phyloP scores from a whole-genome alignment of 2,329 filamentous ascomycete genomes.

The Aspergillus pseudoglaucus region DNA sequence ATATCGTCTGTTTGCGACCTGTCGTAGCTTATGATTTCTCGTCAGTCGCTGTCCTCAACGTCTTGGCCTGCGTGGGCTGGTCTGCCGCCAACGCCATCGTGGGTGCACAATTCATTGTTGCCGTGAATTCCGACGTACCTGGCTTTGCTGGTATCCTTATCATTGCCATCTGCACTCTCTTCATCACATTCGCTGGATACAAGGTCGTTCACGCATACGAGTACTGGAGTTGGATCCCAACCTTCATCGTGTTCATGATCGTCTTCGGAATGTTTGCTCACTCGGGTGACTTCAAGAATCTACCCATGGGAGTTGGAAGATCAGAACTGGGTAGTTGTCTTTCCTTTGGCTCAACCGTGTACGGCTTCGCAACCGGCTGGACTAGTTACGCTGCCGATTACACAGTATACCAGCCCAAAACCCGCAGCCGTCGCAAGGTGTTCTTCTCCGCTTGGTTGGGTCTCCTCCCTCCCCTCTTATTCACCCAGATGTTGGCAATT shows the following conservation, averaged over 20 bases:
- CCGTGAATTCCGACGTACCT: slow-evolving; percentile 63
- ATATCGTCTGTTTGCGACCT: not conserved
- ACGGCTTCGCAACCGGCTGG: slow-evolving; percentile 67
- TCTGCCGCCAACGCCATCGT: slow-evolving; percentile 73
- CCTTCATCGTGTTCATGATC: slow-evolving; percentile 66
- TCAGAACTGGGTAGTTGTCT: slow-evolving; percentile 57
- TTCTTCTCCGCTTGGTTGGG: slow-evolving; percentile 66
- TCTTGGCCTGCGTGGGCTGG: slow-evolving; percentile 68
- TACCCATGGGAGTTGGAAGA: slow-evolving; percentile 54
- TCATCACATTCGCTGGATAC: slow-evolving; percentile 69
- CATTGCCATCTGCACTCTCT: slow-evolving; percentile 61
- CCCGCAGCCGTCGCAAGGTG: slow-evolving; percentile 53
- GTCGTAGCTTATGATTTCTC: slow-evolving; percentile 6
- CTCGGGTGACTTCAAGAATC: slow-evolving; percentile 57
- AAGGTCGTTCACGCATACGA: slow-evolving; percentile 72
- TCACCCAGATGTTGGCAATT: slow-evolving; percentile 67
- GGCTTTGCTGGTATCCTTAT: slow-evolving; percentile 69
- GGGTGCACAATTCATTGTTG: slow-evolving; percentile 68
- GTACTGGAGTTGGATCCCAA: slow-evolving; percentile 67
- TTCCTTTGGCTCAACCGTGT: slow-evolving; percentile 60
- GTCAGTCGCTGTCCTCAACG: slow-evolving; percentile 61
- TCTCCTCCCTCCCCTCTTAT: slow-evolving; percentile 63
- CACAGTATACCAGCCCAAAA: slow-evolving; percentile 67
- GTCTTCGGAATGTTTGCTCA: slow-evolving; percentile 62
- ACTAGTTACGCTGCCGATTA: slow-evolving; percentile 70